These are phyloP conservation scores for Cordyceps tenuipes DNA, from an alignment of 2,329 filamentous ascomycete genomes.

Conservation along the genomic window DNA sequence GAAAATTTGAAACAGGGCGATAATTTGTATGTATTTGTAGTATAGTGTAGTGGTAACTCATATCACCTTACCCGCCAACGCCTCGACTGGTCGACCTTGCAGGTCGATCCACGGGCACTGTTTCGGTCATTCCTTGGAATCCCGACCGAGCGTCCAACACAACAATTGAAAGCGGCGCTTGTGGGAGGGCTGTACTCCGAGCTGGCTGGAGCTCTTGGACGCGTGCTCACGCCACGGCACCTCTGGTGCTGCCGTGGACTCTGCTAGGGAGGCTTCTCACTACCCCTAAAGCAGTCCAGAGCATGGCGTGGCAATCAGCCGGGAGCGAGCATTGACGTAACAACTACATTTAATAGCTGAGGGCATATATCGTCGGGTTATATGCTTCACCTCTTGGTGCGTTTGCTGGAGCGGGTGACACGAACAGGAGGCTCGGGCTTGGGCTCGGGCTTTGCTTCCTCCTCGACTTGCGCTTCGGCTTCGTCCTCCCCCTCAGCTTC, in stretches of 20 bases:
- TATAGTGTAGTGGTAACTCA: conserved; percentile 1
- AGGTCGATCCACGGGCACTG: neutral
- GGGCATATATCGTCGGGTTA: neutral
- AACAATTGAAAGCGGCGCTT: neutral
- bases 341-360: neutral
- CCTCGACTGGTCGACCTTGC: neutral
- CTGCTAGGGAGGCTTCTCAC: neutral
- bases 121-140: neutral
- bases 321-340: conserved; percentile 3
- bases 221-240: neutral
- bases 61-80: neutral
- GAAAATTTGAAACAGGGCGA: neutral
- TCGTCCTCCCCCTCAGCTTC: conserved; percentile 26
- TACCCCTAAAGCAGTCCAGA: neutral
- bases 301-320: neutral
- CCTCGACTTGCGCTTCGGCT: conserved; percentile 17
- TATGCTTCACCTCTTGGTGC: conserved; percentile 12
- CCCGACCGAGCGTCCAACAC: conserved; percentile 2
- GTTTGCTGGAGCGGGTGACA: conserved; percentile 14
- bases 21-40: neutral
- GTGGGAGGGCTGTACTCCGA: conserved; percentile 10
- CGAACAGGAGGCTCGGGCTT: conserved; percentile 2
- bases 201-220: conserved; percentile 6
- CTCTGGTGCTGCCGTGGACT: neutral
- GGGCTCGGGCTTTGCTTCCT: neutral